These are phyloP conservation scores for Nidularia pulvinata DNA, from an alignment of 768 basidiomycete species.

Conservation along the genomic window DNA sequence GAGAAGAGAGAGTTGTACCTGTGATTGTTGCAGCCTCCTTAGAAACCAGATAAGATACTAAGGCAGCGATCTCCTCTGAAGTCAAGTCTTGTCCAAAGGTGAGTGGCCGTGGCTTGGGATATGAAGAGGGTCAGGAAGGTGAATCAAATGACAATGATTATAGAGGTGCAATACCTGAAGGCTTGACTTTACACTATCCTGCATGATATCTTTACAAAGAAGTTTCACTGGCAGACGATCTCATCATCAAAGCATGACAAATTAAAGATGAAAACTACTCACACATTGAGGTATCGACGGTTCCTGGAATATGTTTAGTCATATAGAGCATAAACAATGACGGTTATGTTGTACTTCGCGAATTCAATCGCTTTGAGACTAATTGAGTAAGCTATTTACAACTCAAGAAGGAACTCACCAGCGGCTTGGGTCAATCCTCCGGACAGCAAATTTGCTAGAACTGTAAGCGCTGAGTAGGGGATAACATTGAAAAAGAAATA, in stretches of 20 bases:
- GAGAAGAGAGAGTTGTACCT: background rate
- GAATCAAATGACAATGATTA: too few relatives aligned
- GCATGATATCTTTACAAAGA: too few relatives aligned
- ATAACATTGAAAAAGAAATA: background rate
- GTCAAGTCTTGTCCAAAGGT: background rate
- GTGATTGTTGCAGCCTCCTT: background rate
- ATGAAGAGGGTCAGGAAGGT: background rate
- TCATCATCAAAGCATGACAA: background rate
- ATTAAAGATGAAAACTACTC: slow-evolving; percentile 1
- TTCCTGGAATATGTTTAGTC: slow-evolving; percentile 2
- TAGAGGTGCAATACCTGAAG: too few relatives aligned
- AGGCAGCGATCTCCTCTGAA: background rate
- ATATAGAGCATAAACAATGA: slow-evolving; percentile 30
- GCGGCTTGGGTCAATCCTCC: slow-evolving; percentile 37
- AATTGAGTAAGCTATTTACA: slow-evolving; percentile 2
- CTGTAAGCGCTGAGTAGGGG: slow-evolving; percentile 20
- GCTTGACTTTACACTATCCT: too few relatives aligned
- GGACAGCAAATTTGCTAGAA: slow-evolving; percentile 38
- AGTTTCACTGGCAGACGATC: background rate
- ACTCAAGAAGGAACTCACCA: slow-evolving; percentile 12
- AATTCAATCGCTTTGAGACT: slow-evolving; percentile 12
- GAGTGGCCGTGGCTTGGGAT: background rate
- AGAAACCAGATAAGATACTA: background rate
- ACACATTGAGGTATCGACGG: slow-evolving; percentile 20
- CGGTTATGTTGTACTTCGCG: slow-evolving; percentile 22